Percentiles rank a stretch among this genome's conserved stretches.
Evolutionary conservation across 192 early-diverging fungal genomes (phyloP).

Genomic region (Linnemannia exigua): DNA sequence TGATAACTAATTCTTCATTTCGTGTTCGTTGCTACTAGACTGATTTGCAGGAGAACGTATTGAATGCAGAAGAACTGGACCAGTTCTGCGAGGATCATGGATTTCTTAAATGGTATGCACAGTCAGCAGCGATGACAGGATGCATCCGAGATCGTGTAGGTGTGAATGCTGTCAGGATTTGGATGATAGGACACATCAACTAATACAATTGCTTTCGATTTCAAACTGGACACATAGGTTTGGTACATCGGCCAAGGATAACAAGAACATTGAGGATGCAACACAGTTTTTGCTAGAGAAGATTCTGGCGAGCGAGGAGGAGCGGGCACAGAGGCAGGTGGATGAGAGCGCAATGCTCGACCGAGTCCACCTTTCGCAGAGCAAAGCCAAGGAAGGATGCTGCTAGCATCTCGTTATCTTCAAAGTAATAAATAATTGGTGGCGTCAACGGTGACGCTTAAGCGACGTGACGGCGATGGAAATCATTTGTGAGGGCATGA

Average conservation of each 20-base stretch:
- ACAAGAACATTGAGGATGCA: constrained; percentile 71
- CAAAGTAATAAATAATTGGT: background rate
- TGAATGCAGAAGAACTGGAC: constrained; percentile 59
- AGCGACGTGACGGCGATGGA: background rate
- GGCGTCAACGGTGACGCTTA: constrained; percentile 2
- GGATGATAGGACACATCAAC: background rate
- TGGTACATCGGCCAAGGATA: constrained; percentile 75
- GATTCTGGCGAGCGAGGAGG: constrained; percentile 59
- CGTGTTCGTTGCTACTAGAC: constrained; percentile 32
- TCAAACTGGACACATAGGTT: constrained; percentile 51
- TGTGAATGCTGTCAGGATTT: too few species aligned
- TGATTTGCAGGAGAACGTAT: constrained; percentile 57
- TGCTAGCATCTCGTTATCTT: constrained; percentile 8
- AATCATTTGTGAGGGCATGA: background rate
- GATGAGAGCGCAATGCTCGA: constrained; percentile 22
- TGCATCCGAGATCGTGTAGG: background rate
- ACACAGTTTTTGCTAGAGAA: constrained; percentile 62
- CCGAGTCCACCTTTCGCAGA: constrained; percentile 35
- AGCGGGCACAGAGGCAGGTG: constrained; percentile 20
- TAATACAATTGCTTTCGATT: constrained; percentile 1
- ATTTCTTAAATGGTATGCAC: constrained; percentile 65
- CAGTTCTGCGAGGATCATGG: constrained; percentile 65
- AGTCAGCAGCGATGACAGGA: background rate
- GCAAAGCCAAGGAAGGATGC: constrained; percentile 40
- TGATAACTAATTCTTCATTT: constrained; percentile 1